Evolutionary conservation across 306 rosid genomes (phyloP).

Genomic region (Cucurbita moschata): DNA sequence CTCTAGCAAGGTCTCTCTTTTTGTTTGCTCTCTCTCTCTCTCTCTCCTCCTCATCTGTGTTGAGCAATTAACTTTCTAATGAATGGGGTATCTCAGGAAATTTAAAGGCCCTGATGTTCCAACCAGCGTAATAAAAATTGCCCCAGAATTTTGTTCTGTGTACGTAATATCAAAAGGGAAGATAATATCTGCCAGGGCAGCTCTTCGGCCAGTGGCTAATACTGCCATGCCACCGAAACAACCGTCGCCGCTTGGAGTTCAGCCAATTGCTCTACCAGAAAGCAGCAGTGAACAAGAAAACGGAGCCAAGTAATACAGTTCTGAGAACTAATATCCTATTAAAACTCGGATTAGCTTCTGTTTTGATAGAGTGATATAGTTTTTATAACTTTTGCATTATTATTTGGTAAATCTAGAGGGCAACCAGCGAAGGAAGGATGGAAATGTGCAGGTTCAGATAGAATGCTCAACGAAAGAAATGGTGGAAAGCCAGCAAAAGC

Average conservation of each 20-base stretch:
- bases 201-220: constrained; percentile 38
- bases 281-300: constrained; percentile 21
- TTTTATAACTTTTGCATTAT: not conserved
- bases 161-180: constrained; percentile 76
- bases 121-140: constrained; percentile 35
- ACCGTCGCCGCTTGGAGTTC: constrained; percentile 11
- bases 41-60: not conserved
- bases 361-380: not conserved
- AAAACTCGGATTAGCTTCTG: not conserved
- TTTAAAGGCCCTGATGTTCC: constrained; percentile 51
- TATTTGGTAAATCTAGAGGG: constrained; percentile 20
- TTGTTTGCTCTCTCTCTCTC: not conserved
- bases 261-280: constrained; percentile 12
- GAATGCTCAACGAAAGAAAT: constrained; percentile 3
- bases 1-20: constrained; percentile 42
- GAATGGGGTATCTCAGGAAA: constrained; percentile 25
- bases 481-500: not conserved
- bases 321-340: not conserved
- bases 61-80: not conserved
- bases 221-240: constrained; percentile 29
- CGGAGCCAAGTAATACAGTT: constrained; percentile 26
- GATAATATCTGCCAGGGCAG: constrained; percentile 46
- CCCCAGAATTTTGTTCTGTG: constrained; percentile 66
- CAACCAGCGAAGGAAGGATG: constrained; percentile 15
- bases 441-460: constrained; percentile 23